Conservation (phyloP, 2,329 filamentous ascomycete genomes). For the Trichoderma asperellum region DNA sequence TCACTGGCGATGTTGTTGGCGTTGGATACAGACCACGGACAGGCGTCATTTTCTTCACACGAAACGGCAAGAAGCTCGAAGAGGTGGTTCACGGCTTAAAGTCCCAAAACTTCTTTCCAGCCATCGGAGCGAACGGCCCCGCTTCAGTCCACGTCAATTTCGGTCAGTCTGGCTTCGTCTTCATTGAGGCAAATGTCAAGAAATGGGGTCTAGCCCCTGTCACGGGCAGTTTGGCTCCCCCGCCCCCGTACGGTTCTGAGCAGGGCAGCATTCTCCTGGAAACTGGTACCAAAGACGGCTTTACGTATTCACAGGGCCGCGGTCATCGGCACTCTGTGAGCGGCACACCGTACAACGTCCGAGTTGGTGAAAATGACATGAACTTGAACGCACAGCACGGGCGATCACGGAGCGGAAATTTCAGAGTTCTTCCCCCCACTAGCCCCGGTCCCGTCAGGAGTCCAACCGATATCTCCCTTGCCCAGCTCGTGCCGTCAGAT, state of each 20-base stretch:
- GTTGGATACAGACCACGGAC: conserved; percentile 94
- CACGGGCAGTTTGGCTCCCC: conserved; percentile 91
- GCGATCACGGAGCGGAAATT: conserved; percentile 76
- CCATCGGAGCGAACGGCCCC: conserved; percentile 93
- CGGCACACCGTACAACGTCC: conserved; percentile 44
- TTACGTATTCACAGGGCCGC: conserved; percentile 49
- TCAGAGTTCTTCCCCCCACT: conserved; percentile 73
- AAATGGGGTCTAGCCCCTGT: conserved; percentile 98
- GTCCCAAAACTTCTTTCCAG: conserved; percentile 95
- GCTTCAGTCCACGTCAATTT: conserved; percentile 96
- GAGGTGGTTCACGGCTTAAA: conserved; percentile 93
- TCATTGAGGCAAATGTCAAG: conserved; percentile 99
- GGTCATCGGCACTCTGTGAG: conserved; percentile 53
- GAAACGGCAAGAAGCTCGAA: conserved; percentile 96
- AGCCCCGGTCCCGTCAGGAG: conserved; percentile 89
- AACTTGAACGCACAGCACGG: conserved; percentile 67
- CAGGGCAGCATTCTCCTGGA: conserved; percentile 95
- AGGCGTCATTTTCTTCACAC: conserved; percentile 95
- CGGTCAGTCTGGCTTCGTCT: conserved; percentile 96
- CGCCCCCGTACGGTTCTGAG: conserved; percentile 94
- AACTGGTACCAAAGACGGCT: conserved; percentile 70
- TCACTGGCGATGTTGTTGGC: conserved; percentile 94
- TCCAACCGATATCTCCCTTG: conserved; percentile 93
- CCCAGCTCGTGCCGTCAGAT: conserved; percentile 75
- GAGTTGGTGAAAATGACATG: conserved; percentile 51